Base-by-base conservation (phyloP, 192 early-diverging fungal genomes). In the Dispira parvispora region DNA sequence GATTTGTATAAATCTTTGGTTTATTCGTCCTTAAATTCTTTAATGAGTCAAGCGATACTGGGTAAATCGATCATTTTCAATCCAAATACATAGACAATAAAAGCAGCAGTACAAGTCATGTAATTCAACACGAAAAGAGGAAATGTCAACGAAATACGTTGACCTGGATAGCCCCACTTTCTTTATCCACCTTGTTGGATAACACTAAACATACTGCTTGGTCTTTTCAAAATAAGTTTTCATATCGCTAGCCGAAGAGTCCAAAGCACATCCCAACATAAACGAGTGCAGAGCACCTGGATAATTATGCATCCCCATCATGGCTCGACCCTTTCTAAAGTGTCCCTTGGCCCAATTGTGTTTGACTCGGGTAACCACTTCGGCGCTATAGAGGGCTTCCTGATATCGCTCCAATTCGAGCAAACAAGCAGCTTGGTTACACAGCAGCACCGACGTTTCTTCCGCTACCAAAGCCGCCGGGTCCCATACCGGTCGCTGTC, bases 241-340 rank as follows among this genome's bases (percentile, higher is more conserved):
- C 68, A 95, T 84, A 62, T 89, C 83, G 45, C 80, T 76, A 54
- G 88, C 88, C 25, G 78, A 68, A 21, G 82, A 80, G 62, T 90
- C 89, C 62, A 86, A 76, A 65, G 80, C 74, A 42, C 87, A 75
- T 23, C 89, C 95, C 14, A 82, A 76, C 63, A 86, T 83, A 66
- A 89, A 91, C 43, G 90, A 86, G 21, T 88, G 78, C 13, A 88
- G 75, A 8, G 90, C 91, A 63, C 94, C 92, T 21, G 79, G 68
- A 57, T 76, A 84, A 46, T 89, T 77, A 45, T 82, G 84, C 60
- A 98, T 71, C 28, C 89, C 89, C 62, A 87, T 79, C 66, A 92
- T 75, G 32, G 93, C 93, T 50, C 87, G 85, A 28, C 94, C 87
- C 71, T 85, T 85, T 53, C 87, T 68, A 71, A 87, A 87, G 64